Base-by-base conservation (phyloP, 495 filamentous ascomycete genomes). In the Penicillium bovifimosum region DNA sequence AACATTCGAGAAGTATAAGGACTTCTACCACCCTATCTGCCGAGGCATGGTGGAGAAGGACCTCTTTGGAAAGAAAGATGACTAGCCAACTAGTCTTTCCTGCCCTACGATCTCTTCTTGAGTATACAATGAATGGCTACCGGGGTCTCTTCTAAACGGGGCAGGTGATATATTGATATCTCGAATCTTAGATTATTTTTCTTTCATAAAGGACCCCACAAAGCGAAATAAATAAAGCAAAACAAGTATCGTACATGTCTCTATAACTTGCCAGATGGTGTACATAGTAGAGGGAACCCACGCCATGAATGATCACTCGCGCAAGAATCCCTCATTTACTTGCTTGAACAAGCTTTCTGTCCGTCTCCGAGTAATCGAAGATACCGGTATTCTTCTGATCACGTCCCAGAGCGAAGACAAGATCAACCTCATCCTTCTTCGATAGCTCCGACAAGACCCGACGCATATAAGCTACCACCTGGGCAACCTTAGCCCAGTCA, bases 21-120 rank as follows among this genome's bases (percentile, higher is more conserved):
- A 87, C 44, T 98, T 96, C 60, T 98, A 98, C 65, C 92, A 96
- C 67, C 93, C 93, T 10, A 98, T 96, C 55, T 96, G 92, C 62
- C 80, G 86, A 48, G 80, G 74, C 14, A 80, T 86, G 77, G 80
- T 93, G 20, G 86, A 88, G 72, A 96, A 95, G 74, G 88, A 96
- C 68, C 72, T 96, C 13, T 79, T 80, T 51, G 76, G 74, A 33
- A 71, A 72, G 47, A 70, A 68, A 47, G 63, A 61, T 29, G 50
- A 46, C 16, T 65, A 48, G 20, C 0, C 20, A 24, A 24, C 20
- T 36, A 11, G 8, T 35, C 35, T 31, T 50, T 27, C 9, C n/a
- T n/a, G 28, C 4, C 1, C 5, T 33, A 9, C 16, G 9, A 11
- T 33, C 16, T 18, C 3, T 24, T 17, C 6, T 45, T 36, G 50